These are phyloP conservation scores for Epichloe scottii DNA, from an alignment of 2,329 filamentous ascomycete genomes.

Conservation along the genomic window DNA sequence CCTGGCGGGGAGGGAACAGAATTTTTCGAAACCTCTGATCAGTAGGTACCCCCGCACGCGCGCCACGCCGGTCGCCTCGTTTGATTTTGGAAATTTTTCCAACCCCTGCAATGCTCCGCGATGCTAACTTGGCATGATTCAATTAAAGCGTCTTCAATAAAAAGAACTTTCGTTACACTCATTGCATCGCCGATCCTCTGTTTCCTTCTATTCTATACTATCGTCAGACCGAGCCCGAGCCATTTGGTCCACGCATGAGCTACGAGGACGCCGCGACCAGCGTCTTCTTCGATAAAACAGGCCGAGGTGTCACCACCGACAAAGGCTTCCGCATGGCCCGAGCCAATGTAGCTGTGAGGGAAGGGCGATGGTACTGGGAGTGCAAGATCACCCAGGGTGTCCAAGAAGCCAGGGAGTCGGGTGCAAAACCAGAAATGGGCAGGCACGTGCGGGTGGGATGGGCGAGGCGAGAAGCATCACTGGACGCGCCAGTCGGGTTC, in stretches of 20 bases:
- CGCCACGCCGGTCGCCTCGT: neutral
- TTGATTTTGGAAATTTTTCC: neutral
- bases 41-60: constrained; percentile 31
- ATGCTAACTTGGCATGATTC: neutral
- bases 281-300: constrained; percentile 69
- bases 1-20: constrained; percentile 38
- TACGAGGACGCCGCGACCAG: constrained; percentile 84
- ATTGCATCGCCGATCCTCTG: constrained; percentile 77
- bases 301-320: constrained; percentile 70
- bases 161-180: constrained; percentile 73
- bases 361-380: constrained; percentile 91
- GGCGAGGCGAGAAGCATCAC: constrained; percentile 64
- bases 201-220: constrained; percentile 85
- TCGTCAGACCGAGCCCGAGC: constrained; percentile 74
- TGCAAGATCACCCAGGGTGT: constrained; percentile 77
- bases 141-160: constrained; percentile 47
- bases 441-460: constrained; percentile 77
- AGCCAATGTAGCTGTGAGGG: constrained; percentile 78
- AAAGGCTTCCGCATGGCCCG: constrained; percentile 88
- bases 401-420: constrained; percentile 24
- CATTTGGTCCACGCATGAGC: constrained; percentile 73
- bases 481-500: constrained; percentile 76
- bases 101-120: neutral
- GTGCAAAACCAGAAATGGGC: constrained; percentile 33
- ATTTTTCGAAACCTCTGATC: constrained; percentile 52